Evolutionary conservation across 371 early-diverging fungal species (phyloP).

Genomic region (Mortierella sp.): DNA sequence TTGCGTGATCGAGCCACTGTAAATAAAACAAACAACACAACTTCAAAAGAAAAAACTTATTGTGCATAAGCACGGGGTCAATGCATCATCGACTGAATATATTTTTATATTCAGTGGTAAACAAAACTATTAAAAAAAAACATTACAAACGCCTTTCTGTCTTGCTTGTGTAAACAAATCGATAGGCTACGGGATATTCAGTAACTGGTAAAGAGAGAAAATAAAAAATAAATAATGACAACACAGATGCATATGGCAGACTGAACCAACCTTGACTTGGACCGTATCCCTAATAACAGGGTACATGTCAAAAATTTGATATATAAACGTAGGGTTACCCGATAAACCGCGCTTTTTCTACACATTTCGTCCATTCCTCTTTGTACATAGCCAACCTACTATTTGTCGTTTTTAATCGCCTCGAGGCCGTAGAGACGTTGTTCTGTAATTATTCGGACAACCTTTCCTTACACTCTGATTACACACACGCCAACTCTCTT

Average conservation of each 20-base stretch:
- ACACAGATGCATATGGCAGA: too few relatives aligned
- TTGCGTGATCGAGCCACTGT: neutral
- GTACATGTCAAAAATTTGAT: too few relatives aligned
- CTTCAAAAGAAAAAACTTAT: neutral
- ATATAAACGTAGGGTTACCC: too few relatives aligned
- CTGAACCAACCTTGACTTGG: too few relatives aligned
- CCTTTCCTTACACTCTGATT: neutral
- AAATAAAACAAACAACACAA: neutral
- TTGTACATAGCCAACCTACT: neutral
- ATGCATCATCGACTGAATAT: too few relatives aligned
- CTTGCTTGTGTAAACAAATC: slow-evolving; percentile 4
- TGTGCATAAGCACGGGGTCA: too few relatives aligned
- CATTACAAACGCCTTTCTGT: neutral
- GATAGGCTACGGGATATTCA: neutral
- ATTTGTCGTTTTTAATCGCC: neutral
- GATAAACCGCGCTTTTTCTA: too few relatives aligned
- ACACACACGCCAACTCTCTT: neutral
- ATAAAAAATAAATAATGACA: neutral
- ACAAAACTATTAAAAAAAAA: neutral
- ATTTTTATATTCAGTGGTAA: too few relatives aligned
- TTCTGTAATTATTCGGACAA: slow-evolving; percentile 20
- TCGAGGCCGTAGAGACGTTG: neutral
- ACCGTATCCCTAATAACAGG: too few relatives aligned
- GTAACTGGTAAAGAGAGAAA: neutral
- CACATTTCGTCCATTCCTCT: neutral